phyloP scores from a whole-genome alignment of 1,284 basidiomycete genomes.

The Ustanciosporium gigantosporum region DNA sequence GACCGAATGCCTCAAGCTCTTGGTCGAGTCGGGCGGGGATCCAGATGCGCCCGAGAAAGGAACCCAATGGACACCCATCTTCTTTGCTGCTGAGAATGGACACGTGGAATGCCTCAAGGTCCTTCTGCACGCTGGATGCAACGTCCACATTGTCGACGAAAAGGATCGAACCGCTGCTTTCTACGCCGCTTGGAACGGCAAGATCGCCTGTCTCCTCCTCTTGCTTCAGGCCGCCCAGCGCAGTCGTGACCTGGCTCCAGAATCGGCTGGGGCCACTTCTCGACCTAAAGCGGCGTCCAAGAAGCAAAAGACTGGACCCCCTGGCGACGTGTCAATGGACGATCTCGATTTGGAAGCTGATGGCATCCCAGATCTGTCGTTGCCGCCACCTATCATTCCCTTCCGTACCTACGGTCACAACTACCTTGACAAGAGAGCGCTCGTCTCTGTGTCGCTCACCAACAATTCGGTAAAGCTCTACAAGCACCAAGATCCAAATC shows the following conservation, averaged over 20 bases:
- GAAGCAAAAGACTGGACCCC: constrained; percentile 7
- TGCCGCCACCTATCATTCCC: constrained; percentile 98
- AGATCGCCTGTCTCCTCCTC: constrained; percentile 68
- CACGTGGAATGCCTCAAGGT: constrained; percentile 76
- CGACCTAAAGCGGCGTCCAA: constrained; percentile 10
- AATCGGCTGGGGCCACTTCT: neutral
- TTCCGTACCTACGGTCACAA: constrained; percentile 64
- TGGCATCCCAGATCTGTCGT: constrained; percentile 85
- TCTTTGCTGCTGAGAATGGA: constrained; percentile 91
- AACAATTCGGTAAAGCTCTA: constrained; percentile 58
- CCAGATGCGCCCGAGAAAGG: constrained; percentile 78
- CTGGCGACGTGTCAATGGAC: constrained; percentile 6
- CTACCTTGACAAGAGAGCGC: constrained; percentile 76
- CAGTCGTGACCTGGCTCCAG: neutral
- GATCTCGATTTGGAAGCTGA: constrained; percentile 67
- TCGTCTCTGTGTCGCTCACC: constrained; percentile 77
- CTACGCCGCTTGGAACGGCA: constrained; percentile 97
- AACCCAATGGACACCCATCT: constrained; percentile 98
- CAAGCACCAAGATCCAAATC: constrained; percentile 53
- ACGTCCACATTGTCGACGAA: constrained; percentile 79
- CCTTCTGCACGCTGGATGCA: constrained; percentile 77
- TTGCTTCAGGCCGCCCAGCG: constrained; percentile 58
- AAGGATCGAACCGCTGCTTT: constrained; percentile 82
- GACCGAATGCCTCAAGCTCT: constrained; percentile 75
- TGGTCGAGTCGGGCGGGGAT: constrained; percentile 66